Conservation (phyloP, 805 yeast genomes). For the Candida andamanensis region DNA sequence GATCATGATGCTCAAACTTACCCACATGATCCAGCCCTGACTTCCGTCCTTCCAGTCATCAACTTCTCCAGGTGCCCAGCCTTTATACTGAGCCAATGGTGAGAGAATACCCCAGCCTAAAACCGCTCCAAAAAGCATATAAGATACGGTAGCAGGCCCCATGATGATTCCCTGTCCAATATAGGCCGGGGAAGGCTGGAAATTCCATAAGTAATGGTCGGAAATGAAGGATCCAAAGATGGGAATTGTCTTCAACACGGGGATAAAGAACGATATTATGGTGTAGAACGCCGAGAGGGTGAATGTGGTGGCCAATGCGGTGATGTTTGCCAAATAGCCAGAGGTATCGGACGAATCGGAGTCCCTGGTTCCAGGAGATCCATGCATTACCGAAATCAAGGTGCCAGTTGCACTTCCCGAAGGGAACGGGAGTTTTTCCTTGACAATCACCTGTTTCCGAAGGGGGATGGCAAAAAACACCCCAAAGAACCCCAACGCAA, state of each 20-base stretch:
- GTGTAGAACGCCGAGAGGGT: slow-evolving; percentile 69
- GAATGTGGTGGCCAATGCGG: slow-evolving; percentile 58
- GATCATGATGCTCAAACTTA: slow-evolving; percentile 88
- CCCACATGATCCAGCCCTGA: slow-evolving; percentile 97
- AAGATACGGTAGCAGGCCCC: slow-evolving; percentile 89
- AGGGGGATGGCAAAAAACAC: slow-evolving; percentile 92
- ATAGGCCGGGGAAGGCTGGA: slow-evolving; percentile 96
- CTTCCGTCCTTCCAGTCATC: slow-evolving; percentile 93
- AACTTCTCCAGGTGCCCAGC: slow-evolving; percentile 88
- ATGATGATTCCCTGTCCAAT: slow-evolving; percentile 96
- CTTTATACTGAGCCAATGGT: slow-evolving; percentile 61
- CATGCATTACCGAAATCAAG: slow-evolving; percentile 79
- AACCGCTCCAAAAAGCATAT: slow-evolving; percentile 85
- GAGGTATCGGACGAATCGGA: neutral
- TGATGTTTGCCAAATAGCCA: slow-evolving; percentile 51
- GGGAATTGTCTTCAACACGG: slow-evolving; percentile 64
- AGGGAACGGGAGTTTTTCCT: slow-evolving; percentile 86
- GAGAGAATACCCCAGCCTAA: slow-evolving; percentile 93
- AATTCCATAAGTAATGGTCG: slow-evolving; percentile 66
- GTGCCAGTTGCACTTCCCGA: slow-evolving; percentile 97
- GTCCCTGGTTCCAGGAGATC: slow-evolving; percentile 48
- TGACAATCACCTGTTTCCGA: slow-evolving; percentile 79
- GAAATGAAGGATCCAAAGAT: slow-evolving; percentile 68
- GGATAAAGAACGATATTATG: slow-evolving; percentile 63
- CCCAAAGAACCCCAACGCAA: slow-evolving; percentile 88